phyloP scores from a whole-genome alignment of 495 filamentous ascomycete species.

The Penicillium longicatenatum region DNA sequence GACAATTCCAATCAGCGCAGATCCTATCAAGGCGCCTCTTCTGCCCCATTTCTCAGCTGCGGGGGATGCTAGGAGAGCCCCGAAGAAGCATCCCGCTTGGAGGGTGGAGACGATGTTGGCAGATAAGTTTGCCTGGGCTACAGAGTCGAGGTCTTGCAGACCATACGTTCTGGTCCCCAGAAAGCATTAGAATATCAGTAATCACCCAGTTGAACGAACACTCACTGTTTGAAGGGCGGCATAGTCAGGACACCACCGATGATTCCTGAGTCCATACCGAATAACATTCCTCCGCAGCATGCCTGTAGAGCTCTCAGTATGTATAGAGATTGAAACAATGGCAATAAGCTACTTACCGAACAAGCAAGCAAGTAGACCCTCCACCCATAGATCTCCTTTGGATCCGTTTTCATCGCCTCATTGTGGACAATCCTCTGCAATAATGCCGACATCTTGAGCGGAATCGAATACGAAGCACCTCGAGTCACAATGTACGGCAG shows the following conservation, averaged over 20 bases:
- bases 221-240: constrained; percentile 58
- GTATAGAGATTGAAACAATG: neutral
- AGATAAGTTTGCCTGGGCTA: constrained; percentile 39
- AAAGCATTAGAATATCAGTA: neutral
- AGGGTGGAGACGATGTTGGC: constrained; percentile 63
- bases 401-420: constrained; percentile 75
- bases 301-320: constrained; percentile 41
- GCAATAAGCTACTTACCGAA: constrained; percentile 50
- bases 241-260: constrained; percentile 70
- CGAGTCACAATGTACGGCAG: neutral
- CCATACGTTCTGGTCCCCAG: constrained; percentile 47
- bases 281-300: constrained; percentile 75
- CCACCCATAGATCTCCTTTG: constrained; percentile 79
- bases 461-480: neutral
- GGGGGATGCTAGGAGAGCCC: constrained; percentile 58
- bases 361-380: constrained; percentile 68
- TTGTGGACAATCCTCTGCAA: constrained; percentile 71
- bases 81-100: constrained; percentile 70
- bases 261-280: constrained; percentile 72
- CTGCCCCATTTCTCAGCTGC: constrained; percentile 60
- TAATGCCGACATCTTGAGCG: constrained; percentile 43
- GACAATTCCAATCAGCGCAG: constrained; percentile 43
- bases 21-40: constrained; percentile 53
- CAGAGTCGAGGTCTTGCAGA: constrained; percentile 55
- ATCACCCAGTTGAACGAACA: constrained; percentile 14